phyloP scores from a whole-genome alignment of 176 grass and related monocot genomes.

The Alopecurus myosuroides region DNA sequence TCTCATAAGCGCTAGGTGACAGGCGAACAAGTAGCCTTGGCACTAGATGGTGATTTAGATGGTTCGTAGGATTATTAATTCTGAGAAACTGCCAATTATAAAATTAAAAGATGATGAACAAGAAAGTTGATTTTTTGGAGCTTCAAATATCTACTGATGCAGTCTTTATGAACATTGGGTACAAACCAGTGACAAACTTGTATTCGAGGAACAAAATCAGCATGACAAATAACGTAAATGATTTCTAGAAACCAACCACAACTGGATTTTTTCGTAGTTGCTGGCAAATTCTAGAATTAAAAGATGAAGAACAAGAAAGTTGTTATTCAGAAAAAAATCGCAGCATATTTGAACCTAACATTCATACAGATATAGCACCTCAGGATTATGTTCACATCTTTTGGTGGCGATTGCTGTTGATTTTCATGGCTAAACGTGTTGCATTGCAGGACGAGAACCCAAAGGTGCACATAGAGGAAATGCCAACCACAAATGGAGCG shows the following conservation, averaged over 20 bases:
- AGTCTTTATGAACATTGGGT: background rate
- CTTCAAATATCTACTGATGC: background rate
- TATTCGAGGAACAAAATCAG: background rate
- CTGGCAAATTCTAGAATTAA: background rate
- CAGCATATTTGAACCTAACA: background rate
- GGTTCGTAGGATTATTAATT: background rate
- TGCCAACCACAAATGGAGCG: conserved; percentile 20
- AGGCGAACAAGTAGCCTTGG: background rate
- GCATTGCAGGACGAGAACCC: conserved; percentile 44
- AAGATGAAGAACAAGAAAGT: background rate
- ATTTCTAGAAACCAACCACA: background rate
- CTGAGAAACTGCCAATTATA: background rate
- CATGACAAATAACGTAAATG: background rate
- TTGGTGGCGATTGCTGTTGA: background rate
- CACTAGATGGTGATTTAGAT: background rate
- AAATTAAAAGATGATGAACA: background rate
- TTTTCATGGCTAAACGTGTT: background rate
- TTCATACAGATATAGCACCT: background rate
- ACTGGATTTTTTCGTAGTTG: background rate
- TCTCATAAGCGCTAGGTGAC: too few species aligned
- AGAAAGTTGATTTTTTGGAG: background rate
- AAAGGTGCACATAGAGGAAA: conserved; percentile 17
- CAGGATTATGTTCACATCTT: background rate
- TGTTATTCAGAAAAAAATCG: background rate
- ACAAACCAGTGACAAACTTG: background rate